Evolutionary conservation across 2,329 filamentous ascomycete genomes (phyloP).

Genomic region (Myotisia sp.): DNA sequence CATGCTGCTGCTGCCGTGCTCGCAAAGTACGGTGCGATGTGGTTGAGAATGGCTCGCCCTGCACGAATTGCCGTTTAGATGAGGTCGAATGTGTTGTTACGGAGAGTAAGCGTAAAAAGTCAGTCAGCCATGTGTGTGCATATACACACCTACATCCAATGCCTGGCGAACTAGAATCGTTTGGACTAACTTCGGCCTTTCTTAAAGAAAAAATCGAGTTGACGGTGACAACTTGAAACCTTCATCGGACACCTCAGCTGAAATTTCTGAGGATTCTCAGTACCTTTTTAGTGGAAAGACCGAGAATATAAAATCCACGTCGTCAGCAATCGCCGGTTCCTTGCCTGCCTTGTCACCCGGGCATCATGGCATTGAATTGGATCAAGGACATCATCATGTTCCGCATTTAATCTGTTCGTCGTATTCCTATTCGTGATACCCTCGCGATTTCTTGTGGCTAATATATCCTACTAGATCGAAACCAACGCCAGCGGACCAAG

Average conservation of each 20-base stretch:
- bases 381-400: conserved; percentile 43
- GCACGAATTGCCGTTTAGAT: conserved; percentile 19
- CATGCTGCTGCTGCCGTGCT: conserved; percentile 39
- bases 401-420: conserved; percentile 50
- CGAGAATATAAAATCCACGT: conserved; percentile 17
- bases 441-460: not conserved
- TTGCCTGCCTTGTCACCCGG: conserved; percentile 28
- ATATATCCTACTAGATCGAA: conserved; percentile 30
- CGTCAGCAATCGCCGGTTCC: conserved; percentile 10
- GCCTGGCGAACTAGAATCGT: too few relatives aligned
- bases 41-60: conserved; percentile 31
- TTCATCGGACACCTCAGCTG: conserved; percentile 22
- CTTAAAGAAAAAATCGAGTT: conserved; percentile 26
- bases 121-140: conserved; percentile 16
- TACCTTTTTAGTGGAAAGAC: too few relatives aligned
- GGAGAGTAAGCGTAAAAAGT: conserved; percentile 42
- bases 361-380: conserved; percentile 33
- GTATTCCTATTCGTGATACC: not conserved
- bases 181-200: too few relatives aligned
- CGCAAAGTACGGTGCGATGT: conserved; percentile 40
- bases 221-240: conserved; percentile 25
- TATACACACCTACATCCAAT: conserved; percentile 11
- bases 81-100: conserved; percentile 16
- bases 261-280: conserved; percentile 19
- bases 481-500: conserved; percentile 31